phyloP scores from a whole-genome alignment of 305 asterid genomes.

The Solanum chacoense region DNA sequence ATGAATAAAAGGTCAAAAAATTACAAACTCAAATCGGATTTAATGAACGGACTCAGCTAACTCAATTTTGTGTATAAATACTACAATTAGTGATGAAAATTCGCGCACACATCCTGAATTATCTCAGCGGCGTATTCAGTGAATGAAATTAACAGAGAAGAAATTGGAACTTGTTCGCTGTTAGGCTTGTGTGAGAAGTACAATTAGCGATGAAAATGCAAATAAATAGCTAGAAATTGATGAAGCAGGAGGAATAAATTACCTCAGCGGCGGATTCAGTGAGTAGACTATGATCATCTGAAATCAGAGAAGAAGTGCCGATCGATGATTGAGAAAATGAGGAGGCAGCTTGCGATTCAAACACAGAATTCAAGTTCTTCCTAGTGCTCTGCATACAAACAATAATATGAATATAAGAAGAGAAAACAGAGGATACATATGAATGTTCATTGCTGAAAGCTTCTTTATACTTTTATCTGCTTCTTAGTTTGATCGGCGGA shows the following conservation, averaged over 20 bases:
- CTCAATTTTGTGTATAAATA: not conserved
- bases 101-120: not conserved
- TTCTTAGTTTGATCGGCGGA: slow-evolving; percentile 34
- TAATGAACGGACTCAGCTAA: not conserved
- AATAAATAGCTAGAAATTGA: not conserved
- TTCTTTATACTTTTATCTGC: slow-evolving; percentile 30
- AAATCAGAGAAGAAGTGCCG: not conserved
- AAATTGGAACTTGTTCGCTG: not conserved
- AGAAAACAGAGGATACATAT: not conserved
- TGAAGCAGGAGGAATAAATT: not conserved
- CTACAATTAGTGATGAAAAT: not conserved
- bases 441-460: not conserved
- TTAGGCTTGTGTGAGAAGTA: not conserved
- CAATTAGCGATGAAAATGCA: not conserved
- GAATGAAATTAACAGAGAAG: not conserved
- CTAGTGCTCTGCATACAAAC: slow-evolving; percentile 21
- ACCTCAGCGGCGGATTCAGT: slow-evolving; percentile 38
- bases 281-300: slow-evolving; percentile 19
- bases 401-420: not conserved
- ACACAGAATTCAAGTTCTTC: slow-evolving; percentile 33
- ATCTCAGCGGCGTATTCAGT: not conserved
- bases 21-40: not conserved
- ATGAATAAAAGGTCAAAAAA: not conserved
- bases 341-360: slow-evolving; percentile 22
- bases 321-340: slow-evolving; percentile 16